phyloP scores from a whole-genome alignment of 345 rosid genomes.

The Abelmoschus esculentus region DNA sequence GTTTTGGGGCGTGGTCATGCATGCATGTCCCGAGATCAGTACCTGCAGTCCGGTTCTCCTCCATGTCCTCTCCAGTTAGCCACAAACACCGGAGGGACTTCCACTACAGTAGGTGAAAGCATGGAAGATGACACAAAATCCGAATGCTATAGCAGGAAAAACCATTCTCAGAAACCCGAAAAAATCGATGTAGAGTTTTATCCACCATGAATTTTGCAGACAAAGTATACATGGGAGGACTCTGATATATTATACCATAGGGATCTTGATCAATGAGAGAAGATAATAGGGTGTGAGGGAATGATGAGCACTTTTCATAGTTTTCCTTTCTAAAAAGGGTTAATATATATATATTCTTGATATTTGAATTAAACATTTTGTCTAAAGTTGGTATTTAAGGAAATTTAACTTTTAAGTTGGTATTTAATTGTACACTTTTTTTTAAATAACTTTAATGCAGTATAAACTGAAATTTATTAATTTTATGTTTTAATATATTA shows the following conservation, averaged over 20 bases:
- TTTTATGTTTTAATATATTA: too few species aligned
- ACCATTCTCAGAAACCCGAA: conserved; percentile 30
- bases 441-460: too few species aligned
- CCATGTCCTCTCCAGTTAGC: conserved; percentile 73
- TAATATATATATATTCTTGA: background rate
- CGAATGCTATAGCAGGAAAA: conserved; percentile 60
- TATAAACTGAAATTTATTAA: too few species aligned
- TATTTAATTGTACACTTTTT: too few species aligned
- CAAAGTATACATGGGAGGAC: conserved; percentile 43
- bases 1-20: conserved; percentile 44
- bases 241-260: conserved; percentile 22
- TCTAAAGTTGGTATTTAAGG: too few species aligned
- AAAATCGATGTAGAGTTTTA: conserved; percentile 36
- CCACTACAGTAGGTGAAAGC: conserved; percentile 50
- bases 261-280: conserved; percentile 24
- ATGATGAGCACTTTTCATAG: conserved; percentile 24
- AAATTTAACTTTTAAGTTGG: too few species aligned
- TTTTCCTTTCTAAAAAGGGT: conserved; percentile 8
- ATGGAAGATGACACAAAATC: conserved; percentile 75
- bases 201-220: conserved; percentile 58
- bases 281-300: conserved; percentile 15
- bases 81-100: conserved; percentile 44
- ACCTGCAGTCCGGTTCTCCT: conserved; percentile 61
- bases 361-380: too few species aligned
- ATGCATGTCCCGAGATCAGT: conserved; percentile 51